Base-by-base conservation (phyloP, 345 rosid genomes). In the Citrus trifoliata region DNA sequence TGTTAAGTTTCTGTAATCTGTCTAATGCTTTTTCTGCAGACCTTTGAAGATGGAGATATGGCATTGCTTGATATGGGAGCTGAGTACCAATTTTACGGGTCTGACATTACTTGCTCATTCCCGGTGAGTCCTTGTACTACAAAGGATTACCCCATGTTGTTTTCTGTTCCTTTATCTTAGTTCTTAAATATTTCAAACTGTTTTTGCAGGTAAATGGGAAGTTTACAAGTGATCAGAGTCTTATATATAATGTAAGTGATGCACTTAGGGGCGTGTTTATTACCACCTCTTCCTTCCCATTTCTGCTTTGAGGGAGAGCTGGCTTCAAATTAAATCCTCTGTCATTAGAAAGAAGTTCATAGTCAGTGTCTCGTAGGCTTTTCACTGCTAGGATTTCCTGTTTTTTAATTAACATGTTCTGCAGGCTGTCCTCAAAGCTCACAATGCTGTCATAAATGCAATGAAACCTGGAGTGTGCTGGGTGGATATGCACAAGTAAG, bases 21-120 rank as follows among this genome's bases (percentile, higher is more conserved):
- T 33, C 10, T 35, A 33, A 53, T 66, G 48, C 30, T 32, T 63
- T 76, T 80, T 70, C 35, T 89, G 82, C 93, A 95, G 98, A 91
- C 79, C 73, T 83, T 95, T 69, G 78, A 86, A 85, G 95, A 93
- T 87, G 98, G 98, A 81, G 97, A 92, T 80, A 87, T 93, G 90
- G 95, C 98, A 74, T 89, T 95, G 87, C 89, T 95, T 81, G 98
- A 95, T 84, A 95, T 95, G 98, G 98, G 98, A 82, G 98, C 89
- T 69, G 98, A 95, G 82, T 91, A 91, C 84, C 87, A 86, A 78
- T 95, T 95, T 86, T 95, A 91, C 82, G 98, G 93, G 6, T 95
- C 98, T 85, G 98, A 93, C 82, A 95, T 93, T 84, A 93, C 98
- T 19, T 95, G 98, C 83, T 89, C 98, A 81, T 95, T 89, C 79